Conservation (phyloP, 164 flowering plant species). For the Stephania cephalantha region DNA sequence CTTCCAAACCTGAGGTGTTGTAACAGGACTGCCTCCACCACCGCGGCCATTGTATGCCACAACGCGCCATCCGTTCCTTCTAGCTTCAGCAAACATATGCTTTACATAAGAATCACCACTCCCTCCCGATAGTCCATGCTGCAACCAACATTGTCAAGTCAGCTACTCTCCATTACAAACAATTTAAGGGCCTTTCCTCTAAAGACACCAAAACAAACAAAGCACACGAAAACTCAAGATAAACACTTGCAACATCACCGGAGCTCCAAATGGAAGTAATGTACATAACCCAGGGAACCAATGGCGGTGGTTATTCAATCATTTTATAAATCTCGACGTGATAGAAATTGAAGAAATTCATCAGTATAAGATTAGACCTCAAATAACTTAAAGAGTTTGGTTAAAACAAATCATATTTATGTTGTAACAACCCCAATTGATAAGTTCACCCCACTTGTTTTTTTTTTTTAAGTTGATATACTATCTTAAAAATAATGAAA, state of each 20-base stretch:
- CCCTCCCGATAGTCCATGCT: conserved; percentile 97
- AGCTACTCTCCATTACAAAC: conserved; percentile 1
- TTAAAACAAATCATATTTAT: no score
- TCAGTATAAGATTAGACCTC: no score
- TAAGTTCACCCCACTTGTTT: no score
- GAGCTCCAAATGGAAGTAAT: neutral
- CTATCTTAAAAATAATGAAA: no score
- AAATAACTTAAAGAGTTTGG: no score
- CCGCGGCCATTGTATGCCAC: conserved; percentile 97
- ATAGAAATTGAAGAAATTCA: no score
- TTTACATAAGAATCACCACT: conserved; percentile 80
- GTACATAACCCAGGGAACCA: no score
- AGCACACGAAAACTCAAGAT: neutral
- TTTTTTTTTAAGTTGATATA: no score
- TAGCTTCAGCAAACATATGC: conserved; percentile 78
- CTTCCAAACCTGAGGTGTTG: conserved; percentile 65
- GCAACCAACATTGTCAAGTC: conserved; percentile 28
- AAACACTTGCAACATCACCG: neutral
- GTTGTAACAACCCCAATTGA: no score
- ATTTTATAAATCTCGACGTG: no score
- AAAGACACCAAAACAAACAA: neutral
- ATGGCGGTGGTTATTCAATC: no score
- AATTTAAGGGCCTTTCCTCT: neutral
- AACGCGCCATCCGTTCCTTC: conserved; percentile 63
- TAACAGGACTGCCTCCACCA: conserved; percentile 82